Evolutionary conservation across 2,329 filamentous ascomycete species (phyloP).

Genomic region (Myriangium duriaei): DNA sequence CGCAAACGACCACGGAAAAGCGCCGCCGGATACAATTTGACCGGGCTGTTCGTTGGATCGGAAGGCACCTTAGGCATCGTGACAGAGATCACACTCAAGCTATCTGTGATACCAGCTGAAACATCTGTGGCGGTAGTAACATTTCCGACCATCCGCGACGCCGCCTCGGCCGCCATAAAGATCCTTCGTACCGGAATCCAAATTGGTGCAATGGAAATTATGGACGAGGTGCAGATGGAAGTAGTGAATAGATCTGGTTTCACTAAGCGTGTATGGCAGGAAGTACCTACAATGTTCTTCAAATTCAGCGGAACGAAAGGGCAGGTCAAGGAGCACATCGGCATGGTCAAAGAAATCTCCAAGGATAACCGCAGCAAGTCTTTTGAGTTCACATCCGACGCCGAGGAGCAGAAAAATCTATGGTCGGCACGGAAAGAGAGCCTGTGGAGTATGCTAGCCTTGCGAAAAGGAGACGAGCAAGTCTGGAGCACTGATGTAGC

Average conservation of each 20-base stretch:
- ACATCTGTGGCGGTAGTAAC: slow-evolving; percentile 68
- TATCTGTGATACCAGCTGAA: slow-evolving; percentile 63
- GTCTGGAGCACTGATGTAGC: slow-evolving; percentile 52
- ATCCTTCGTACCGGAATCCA: slow-evolving; percentile 66
- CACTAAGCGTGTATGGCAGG: slow-evolving; percentile 60
- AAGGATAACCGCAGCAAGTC: slow-evolving; percentile 43
- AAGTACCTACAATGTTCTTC: slow-evolving; percentile 69
- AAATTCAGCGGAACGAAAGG: slow-evolving; percentile 61
- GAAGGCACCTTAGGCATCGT: slow-evolving; percentile 73
- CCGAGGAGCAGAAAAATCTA: slow-evolving; percentile 41
- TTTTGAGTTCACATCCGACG: slow-evolving; percentile 44
- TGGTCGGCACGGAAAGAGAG: slow-evolving; percentile 51
- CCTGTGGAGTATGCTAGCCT: slow-evolving; percentile 48
- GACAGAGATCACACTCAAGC: slow-evolving; percentile 71
- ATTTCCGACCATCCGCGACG: slow-evolving; percentile 65
- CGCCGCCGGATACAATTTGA: slow-evolving; percentile 73
- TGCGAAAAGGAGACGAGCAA: slow-evolving; percentile 42
- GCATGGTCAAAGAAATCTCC: slow-evolving; percentile 54
- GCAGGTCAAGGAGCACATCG: slow-evolving; percentile 65
- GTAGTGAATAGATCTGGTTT: slow-evolving; percentile 65
- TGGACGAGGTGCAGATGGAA: slow-evolving; percentile 80
- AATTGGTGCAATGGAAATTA: slow-evolving; percentile 68
- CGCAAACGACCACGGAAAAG: slow-evolving; percentile 63
- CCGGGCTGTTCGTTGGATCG: slow-evolving; percentile 64
- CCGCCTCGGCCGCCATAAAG: slow-evolving; percentile 58